These are phyloP conservation scores for Xylariaceae sp. DNA, from an alignment of 2,329 filamentous ascomycete species.

Conservation along the genomic window DNA sequence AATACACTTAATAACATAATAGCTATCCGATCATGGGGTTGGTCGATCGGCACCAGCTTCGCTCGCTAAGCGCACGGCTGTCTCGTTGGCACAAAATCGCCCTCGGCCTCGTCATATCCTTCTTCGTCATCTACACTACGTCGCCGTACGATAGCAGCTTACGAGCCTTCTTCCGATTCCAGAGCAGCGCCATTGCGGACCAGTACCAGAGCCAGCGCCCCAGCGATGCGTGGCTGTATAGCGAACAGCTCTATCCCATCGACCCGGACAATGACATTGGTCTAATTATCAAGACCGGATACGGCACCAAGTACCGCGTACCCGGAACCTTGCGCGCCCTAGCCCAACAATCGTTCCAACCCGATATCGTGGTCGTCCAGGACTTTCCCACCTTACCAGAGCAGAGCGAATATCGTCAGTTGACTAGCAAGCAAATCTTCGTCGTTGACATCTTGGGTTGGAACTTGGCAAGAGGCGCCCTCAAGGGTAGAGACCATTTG, in stretches of 20 bases:
- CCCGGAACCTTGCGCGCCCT: slow-evolving; percentile 44
- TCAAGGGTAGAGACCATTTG: slow-evolving; percentile 27
- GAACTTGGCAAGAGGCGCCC: slow-evolving; percentile 29
- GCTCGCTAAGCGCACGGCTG: slow-evolving; percentile 25
- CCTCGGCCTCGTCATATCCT: slow-evolving; percentile 21
- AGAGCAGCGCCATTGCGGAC: slow-evolving; percentile 27
- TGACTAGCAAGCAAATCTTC: slow-evolving; percentile 28
- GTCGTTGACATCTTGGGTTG: slow-evolving; percentile 33
- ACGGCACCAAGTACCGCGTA: slow-evolving; percentile 47
- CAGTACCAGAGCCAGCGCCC: slow-evolving; percentile 30
- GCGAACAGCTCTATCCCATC: slow-evolving; percentile 38
- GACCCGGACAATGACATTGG: slow-evolving; percentile 44
- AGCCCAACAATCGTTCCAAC: slow-evolving; percentile 36
- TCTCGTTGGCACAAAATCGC: slow-evolving; percentile 30
- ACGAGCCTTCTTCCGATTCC: slow-evolving; percentile 31
- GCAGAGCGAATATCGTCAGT: slow-evolving; percentile 23
- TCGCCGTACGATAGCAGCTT: slow-evolving; percentile 29
- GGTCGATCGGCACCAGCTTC: slow-evolving; percentile 27
- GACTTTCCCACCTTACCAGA: slow-evolving; percentile 40
- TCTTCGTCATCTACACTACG: slow-evolving; percentile 29
- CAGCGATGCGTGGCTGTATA: slow-evolving; percentile 40
- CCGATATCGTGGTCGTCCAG: slow-evolving; percentile 44
- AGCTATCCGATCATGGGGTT: slow-evolving; percentile 21
- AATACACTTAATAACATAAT: neutral
- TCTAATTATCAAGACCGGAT: slow-evolving; percentile 52